A percentile compares a stretch with the other conserved stretches of the same genome.
phyloP scores from a whole-genome alignment of 768 basidiomycete genomes.

The Sarcomyxa edulis region DNA sequence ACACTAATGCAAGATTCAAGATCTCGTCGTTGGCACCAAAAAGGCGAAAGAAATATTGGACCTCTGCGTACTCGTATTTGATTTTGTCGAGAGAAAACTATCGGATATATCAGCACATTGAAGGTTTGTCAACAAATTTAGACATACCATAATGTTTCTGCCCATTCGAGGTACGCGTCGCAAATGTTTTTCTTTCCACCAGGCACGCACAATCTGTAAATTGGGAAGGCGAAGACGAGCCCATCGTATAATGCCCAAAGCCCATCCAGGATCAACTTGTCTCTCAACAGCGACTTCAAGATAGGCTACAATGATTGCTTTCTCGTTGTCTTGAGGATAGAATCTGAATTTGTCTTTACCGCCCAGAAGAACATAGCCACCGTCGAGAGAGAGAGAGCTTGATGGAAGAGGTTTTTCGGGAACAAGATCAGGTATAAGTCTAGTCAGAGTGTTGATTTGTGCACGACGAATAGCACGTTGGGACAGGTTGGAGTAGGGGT shows the following conservation, averaged over 20 bases:
- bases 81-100: background rate
- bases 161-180: background rate
- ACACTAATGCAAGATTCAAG: slow-evolving; percentile 14
- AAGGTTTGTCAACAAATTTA: background rate
- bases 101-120: background rate
- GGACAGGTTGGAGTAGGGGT: slow-evolving; percentile 7
- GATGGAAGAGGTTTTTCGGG: background rate
- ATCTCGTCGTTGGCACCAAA: background rate
- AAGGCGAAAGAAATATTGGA: slow-evolving; percentile 15
- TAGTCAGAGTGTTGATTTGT: slow-evolving; percentile 2
- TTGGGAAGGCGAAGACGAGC: slow-evolving; percentile 9
- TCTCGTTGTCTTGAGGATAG: background rate
- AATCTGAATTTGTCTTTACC: background rate
- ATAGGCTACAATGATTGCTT: background rate
- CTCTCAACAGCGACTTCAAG: background rate
- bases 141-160: slow-evolving; percentile 5
- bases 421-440: slow-evolving; percentile 4
- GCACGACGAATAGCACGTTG: slow-evolving; percentile 6
- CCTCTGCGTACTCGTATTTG: slow-evolving; percentile 12
- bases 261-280: background rate
- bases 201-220: slow-evolving; percentile 7
- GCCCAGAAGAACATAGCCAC: slow-evolving; percentile 6
- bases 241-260: slow-evolving; percentile 5
- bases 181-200: slow-evolving; percentile 6
- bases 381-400: slow-evolving; percentile 1